Conservation (phyloP, 2,329 filamentous ascomycete genomes). For the Rhynchosporium graminicola region DNA sequence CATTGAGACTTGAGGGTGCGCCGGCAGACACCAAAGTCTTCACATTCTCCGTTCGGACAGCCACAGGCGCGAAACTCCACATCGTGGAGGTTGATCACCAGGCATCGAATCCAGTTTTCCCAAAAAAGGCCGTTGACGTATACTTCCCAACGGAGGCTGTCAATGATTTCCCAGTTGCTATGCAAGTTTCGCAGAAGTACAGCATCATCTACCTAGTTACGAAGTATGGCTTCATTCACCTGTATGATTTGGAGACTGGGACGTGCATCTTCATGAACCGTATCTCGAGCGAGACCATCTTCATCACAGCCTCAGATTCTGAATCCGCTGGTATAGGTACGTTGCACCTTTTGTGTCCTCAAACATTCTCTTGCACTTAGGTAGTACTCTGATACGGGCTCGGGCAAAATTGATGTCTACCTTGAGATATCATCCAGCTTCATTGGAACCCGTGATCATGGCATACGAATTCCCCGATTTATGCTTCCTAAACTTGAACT, state of each 20-base stretch:
- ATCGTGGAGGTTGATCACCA: constrained; percentile 97
- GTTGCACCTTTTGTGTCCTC: neutral
- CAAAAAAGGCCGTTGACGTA: constrained; percentile 95
- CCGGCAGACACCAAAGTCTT: constrained; percentile 92
- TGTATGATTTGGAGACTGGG: constrained; percentile 95
- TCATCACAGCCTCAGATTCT: constrained; percentile 83
- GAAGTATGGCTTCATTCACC: constrained; percentile 98
- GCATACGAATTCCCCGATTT: too few relatives aligned
- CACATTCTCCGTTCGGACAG: constrained; percentile 90
- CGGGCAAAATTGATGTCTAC: too few relatives aligned
- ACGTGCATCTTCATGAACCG: constrained; percentile 99
- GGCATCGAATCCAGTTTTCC: constrained; percentile 82
- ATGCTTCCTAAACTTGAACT: neutral
- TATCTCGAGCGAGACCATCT: constrained; percentile 98
- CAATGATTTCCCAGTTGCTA: constrained; percentile 96
- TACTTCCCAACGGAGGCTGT: constrained; percentile 95
- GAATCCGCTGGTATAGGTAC: constrained; percentile 74
- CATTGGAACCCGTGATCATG: too few relatives aligned
- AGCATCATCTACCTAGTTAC: constrained; percentile 96
- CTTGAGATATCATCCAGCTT: too few relatives aligned
- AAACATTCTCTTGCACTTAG: neutral
- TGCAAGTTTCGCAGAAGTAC: constrained; percentile 96
- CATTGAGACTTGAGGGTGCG: constrained; percentile 83
- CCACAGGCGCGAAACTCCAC: constrained; percentile 90
- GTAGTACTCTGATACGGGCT: neutral